These are phyloP conservation scores for Hirschfeldia incana DNA, from an alignment of 345 rosid species.

Conservation along the genomic window DNA sequence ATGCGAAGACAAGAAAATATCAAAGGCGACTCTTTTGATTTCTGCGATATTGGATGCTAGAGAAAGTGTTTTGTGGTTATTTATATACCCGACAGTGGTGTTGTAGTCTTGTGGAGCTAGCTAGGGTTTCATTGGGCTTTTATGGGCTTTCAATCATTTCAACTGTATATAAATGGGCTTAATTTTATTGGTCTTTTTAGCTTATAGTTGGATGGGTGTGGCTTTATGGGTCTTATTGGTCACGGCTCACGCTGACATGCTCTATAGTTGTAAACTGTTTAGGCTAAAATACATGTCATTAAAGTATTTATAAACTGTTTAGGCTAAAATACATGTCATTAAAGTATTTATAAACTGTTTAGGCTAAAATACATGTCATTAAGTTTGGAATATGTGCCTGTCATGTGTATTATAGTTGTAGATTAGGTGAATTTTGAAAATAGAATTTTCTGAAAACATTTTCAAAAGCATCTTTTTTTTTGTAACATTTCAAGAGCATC, in stretches of 20 bases:
- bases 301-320: background rate
- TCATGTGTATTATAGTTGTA: background rate
- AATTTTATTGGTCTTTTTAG: background rate
- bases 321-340: background rate
- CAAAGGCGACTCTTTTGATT: background rate
- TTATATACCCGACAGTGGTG: constrained; percentile 3
- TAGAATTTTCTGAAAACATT: background rate
- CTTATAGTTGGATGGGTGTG: background rate
- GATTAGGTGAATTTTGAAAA: background rate
- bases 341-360: background rate
- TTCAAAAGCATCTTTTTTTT: background rate
- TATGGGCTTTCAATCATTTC: background rate
- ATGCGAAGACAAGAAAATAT: background rate
- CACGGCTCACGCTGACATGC: background rate
- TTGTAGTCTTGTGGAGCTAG: background rate
- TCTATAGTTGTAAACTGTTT: too few relatives aligned
- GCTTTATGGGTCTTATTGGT: background rate
- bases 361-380: background rate
- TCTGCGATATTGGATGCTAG: background rate
- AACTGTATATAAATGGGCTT: background rate
- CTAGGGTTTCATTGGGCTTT: constrained; percentile 24
- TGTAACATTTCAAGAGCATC: background rate
- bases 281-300: too few relatives aligned
- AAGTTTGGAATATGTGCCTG: background rate
- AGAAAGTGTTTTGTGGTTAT: background rate